Evolutionary conservation across 306 rosid genomes (phyloP).

Genomic region (Boehmeria nivea): DNA sequence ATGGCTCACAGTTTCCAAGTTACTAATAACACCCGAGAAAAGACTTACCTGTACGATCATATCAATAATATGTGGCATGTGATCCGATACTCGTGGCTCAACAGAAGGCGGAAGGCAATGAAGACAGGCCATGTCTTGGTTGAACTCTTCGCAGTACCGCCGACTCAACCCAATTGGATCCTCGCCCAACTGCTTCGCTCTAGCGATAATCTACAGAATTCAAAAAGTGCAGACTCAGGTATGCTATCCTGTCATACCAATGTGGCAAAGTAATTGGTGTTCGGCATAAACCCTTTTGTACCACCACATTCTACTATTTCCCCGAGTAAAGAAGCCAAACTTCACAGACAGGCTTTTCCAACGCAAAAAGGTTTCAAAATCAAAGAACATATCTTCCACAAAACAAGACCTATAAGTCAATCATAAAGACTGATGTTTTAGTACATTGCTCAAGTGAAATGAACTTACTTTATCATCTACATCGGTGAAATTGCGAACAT

Average conservation of each 20-base stretch:
- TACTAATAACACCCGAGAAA: not conserved
- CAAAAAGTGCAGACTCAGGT: constrained; percentile 86
- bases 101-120: constrained; percentile 75
- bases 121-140: constrained; percentile 66
- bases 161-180: constrained; percentile 79
- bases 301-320: constrained; percentile 3
- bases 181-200: constrained; percentile 84
- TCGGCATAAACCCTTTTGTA: constrained; percentile 18
- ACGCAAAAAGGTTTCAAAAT: too few species aligned
- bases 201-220: constrained; percentile 92
- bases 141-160: constrained; percentile 74
- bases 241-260: constrained; percentile 75
- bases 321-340: constrained; percentile 11
- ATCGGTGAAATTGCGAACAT: constrained; percentile 96
- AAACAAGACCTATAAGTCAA: too few species aligned
- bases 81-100: constrained; percentile 92
- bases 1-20: not conserved
- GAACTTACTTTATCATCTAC: constrained; percentile 87
- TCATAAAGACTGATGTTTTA: too few species aligned
- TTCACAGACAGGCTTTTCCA: too few species aligned
- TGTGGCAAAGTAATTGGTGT: constrained; percentile 50
- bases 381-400: too few species aligned
- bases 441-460: constrained; percentile 4
- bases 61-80: constrained; percentile 76
- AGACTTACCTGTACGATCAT: constrained; percentile 77